A percentile compares a stretch with the other conserved stretches of the same genome.
Conservation (phyloP, 257 asterid species). For the Ilex asprella region DNA sequence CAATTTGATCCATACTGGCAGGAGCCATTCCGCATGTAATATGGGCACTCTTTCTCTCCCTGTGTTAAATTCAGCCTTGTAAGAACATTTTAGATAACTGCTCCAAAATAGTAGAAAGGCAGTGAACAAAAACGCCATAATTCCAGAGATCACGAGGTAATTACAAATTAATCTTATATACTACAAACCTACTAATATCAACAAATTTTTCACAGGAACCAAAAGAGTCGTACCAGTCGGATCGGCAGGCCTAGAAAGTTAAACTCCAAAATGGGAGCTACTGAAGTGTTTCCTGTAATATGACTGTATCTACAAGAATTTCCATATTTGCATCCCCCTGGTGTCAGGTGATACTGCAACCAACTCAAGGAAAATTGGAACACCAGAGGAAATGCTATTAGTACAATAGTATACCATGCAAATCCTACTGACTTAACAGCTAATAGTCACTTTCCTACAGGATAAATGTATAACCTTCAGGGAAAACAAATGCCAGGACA, state of each 20-base stretch:
- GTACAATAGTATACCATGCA: background rate
- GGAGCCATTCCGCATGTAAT: slow-evolving; percentile 3
- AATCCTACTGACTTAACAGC: background rate
- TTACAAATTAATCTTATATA: background rate
- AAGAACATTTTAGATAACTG: background rate
- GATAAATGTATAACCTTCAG: background rate
- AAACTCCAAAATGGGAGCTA: slow-evolving; percentile 27
- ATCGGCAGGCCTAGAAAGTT: slow-evolving; percentile 47
- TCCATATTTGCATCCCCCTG: slow-evolving; percentile 44
- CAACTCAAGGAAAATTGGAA: slow-evolving; percentile 3
- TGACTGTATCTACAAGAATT: slow-evolving; percentile 37
- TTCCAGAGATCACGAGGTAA: background rate
- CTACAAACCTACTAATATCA: too few relatives aligned
- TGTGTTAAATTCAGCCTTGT: background rate
- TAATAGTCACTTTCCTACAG: background rate
- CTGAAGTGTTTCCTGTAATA: slow-evolving; percentile 22
- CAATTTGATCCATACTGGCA: slow-evolving; percentile 3
- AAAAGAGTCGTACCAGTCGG: slow-evolving; percentile 21
- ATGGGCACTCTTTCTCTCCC: slow-evolving; percentile 1
- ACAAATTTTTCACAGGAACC: background rate
- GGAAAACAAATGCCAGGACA: too few relatives aligned
- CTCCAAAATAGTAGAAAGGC: too few relatives aligned
- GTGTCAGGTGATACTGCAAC: slow-evolving; percentile 36
- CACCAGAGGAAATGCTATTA: background rate
- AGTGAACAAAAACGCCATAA: background rate